Evolutionary conservation across 257 asterid genomes (phyloP).

Genomic region (Solanum chilense): DNA sequence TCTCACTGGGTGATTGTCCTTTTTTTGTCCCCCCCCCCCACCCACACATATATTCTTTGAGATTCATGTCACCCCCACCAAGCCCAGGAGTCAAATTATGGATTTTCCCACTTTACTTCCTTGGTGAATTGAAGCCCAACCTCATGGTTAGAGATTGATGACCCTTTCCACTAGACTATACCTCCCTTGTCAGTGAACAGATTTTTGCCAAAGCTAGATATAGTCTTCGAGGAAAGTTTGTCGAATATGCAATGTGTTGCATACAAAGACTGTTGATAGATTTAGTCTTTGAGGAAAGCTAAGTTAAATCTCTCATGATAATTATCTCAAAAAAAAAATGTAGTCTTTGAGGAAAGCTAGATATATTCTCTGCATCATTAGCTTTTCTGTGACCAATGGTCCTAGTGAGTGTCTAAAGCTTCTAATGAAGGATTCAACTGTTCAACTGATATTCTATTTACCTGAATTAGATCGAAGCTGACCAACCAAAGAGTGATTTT

Average conservation of each 20-base stretch:
- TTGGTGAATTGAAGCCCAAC: neutral
- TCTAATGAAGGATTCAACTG: neutral
- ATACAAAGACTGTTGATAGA: neutral
- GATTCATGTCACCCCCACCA: neutral
- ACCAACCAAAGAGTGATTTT: neutral
- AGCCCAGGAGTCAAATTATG: neutral
- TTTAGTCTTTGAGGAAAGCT: neutral
- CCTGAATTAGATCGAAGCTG: neutral
- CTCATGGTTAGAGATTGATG: neutral
- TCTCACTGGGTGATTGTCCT: constrained; percentile 13
- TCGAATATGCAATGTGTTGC: neutral
- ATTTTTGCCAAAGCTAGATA: neutral
- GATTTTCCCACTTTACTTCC: neutral
- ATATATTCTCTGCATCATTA: neutral
- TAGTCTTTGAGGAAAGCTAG: neutral
- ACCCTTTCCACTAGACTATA: neutral
- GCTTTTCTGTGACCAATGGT: neutral
- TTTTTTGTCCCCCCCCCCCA: neutral
- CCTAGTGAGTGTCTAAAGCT: neutral
- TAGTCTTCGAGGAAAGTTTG: neutral
- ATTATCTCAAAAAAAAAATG: neutral
- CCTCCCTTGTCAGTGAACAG: neutral
- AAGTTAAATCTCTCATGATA: neutral
- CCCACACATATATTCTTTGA: neutral
- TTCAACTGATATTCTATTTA: neutral